Percentiles rank a stretch among this genome's conserved stretches.
These are phyloP conservation scores for Oenanthe sinensis DNA, from an alignment of 129 eudicot species.

Conservation along the genomic window DNA sequence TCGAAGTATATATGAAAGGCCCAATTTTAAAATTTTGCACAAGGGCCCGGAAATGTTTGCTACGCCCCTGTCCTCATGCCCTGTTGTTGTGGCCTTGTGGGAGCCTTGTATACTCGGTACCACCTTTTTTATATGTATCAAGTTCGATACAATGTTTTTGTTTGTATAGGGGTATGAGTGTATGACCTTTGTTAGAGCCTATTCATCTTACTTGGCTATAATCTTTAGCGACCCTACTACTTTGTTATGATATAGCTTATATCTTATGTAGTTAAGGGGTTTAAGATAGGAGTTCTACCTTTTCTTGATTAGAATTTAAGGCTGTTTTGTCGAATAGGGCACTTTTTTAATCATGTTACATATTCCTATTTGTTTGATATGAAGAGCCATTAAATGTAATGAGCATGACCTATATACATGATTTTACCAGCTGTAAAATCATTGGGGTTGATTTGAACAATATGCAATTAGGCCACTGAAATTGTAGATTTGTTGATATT, in stretches of 20 bases:
- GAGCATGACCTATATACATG: not conserved
- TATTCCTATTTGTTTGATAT: not conserved
- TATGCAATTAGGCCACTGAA: not conserved
- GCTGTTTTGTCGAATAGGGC: not conserved
- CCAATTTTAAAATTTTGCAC: no score
- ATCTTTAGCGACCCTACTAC: no score
- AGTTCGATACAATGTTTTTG: not conserved
- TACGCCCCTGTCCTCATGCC: no score
- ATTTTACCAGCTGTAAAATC: not conserved
- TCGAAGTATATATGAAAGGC: no score
- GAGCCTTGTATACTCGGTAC: not conserved
- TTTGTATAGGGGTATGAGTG: not conserved
- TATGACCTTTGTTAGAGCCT: not conserved
- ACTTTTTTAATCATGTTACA: not conserved
- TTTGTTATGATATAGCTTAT: not conserved
- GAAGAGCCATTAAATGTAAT: not conserved
- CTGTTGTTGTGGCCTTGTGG: not conserved
- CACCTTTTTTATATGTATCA: not conserved
- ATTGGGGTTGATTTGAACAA: not conserved
- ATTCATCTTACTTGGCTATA: not conserved
- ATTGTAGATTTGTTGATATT: not conserved
- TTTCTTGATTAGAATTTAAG: not conserved
- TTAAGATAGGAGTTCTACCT: not conserved
- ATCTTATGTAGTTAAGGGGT: not conserved
- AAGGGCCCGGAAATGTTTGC: no score